Evolutionary conservation across 768 basidiomycete species (phyloP), one percentile per base, ranked within the genome.

Genomic region (Macrolepiota albuminosa): DNA sequence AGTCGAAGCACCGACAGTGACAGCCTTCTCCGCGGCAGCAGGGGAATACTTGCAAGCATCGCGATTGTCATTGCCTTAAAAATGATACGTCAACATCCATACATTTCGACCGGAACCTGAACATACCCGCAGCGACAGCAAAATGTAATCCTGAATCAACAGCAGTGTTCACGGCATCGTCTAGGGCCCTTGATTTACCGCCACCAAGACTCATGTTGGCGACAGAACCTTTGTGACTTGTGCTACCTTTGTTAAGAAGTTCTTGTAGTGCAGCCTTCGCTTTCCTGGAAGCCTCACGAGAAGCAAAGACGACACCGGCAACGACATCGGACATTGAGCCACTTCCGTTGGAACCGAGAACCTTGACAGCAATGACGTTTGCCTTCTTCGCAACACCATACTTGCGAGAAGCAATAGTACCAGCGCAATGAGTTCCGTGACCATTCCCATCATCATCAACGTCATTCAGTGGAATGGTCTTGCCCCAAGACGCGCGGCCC

Each of bases 191-290:
- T 6, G 91, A 93, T 78, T 95, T 96, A 60, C 93, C 93, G 67
- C 97, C 97, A 63, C 97, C 97, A 55, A 99, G 88, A 71, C 88
- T 91, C 97, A 99, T 97, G 81, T 96, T 96, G 53, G 89, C 92
- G 56, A 95, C 94, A 18, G 93, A 94, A 26, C 97, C 97, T 78
- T 94, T 95, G 82, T 96, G 91, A 47, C 75, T 76, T 57, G 88
- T 89, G 77, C 83, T 87, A 56, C 92, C 90, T 21, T 91, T 93
- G 34, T 81, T 79, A 55, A 77, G 81, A 62, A 82, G 70, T 71
- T 95, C 92, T 11, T 81, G 81, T 8, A 74, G 77, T 18, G 93
- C 89, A 16, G 79, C 79, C n/a, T 67, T 69, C 0, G 82, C 82
- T 70, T 88, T 91, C 29, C 70, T 65, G 43, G 72, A 69, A 6